Conservation (phyloP, 192 early-diverging fungal genomes). For the Coemansia sp. region DNA sequence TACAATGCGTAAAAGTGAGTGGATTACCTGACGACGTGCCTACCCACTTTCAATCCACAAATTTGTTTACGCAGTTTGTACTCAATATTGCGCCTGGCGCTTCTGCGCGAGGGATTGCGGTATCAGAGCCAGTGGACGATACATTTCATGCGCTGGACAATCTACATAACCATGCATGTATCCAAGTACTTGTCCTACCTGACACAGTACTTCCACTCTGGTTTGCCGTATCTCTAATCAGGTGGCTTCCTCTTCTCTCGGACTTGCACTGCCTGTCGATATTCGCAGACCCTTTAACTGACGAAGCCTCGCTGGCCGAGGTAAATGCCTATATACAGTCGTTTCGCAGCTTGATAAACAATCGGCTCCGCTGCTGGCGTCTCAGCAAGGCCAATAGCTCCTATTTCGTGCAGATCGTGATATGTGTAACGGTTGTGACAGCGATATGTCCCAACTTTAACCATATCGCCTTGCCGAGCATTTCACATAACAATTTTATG, state of each 20-base stretch:
- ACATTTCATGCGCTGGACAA: neutral
- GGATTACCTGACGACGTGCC: neutral
- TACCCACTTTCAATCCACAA: neutral
- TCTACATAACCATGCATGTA: neutral
- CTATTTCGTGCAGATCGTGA: neutral
- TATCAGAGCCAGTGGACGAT: neutral
- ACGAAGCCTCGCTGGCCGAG: neutral
- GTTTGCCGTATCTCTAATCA: neutral
- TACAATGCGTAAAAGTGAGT: neutral
- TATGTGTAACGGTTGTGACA: neutral
- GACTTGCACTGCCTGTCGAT: neutral
- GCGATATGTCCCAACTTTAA: neutral
- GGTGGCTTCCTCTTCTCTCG: neutral
- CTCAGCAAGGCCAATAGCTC: neutral
- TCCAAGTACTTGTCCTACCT: neutral
- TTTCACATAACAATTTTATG: neutral
- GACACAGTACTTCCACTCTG: neutral
- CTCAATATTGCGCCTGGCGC: neutral
- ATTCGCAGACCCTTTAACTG: neutral
- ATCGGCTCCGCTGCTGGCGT: neutral
- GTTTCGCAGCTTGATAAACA: no score
- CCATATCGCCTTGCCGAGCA: neutral
- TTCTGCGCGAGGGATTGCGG: neutral
- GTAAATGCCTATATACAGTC: neutral
- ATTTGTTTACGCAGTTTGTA: neutral